Evolutionary conservation across 2,329 filamentous ascomycete species (phyloP), one percentile per base, ranked within the genome.

Genomic region (Colletotrichum eleusines): DNA sequence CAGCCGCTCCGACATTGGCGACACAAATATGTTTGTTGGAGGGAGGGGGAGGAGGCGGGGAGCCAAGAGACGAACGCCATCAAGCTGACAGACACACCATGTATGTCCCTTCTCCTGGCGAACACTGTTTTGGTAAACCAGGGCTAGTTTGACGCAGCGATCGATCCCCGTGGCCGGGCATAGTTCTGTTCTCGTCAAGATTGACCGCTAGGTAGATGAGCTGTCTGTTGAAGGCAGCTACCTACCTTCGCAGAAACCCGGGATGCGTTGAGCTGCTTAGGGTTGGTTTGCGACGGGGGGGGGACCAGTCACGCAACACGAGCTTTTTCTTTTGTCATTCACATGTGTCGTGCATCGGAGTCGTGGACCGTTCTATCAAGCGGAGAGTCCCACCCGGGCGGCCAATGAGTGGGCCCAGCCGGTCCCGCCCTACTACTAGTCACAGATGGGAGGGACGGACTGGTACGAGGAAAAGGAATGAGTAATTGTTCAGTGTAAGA

Each of bases 321-420:
- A 53, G 68, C 33, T 23, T 38, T 68, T 71, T 71, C 20, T 46
- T 46, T 71, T 71, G 68, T 71, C 68, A 71, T 71, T 68, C 44
- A 63, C 64, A 68, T 71, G 68, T 71, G 68, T 71, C 68, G 64
- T 59, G 64, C 31, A 58, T 63, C 53, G 51, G 68, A 51, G 51
- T 63, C 58, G 58, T 31, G 31, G 44, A 68, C 35, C 35, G 46
- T 68, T 64, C 64, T 71, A 71, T 68, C 64, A 59, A 58, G 40
- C 38, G 2, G 50, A 20, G 33, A 23, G 48, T 5, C 40, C 64
- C 68, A 63, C 64, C n/a, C 31, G 28, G 58, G 28, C 58, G 35
- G 58, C 58, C 68, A 71, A 68, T 71, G 58, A 53, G 58, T 68
- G 64, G 68, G 20, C 28, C 64, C 64, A 38, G 16, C 26, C 28